Evolutionary conservation across 169 alveolate species (phyloP).

Genomic region (Cryptosporidium sp.): DNA sequence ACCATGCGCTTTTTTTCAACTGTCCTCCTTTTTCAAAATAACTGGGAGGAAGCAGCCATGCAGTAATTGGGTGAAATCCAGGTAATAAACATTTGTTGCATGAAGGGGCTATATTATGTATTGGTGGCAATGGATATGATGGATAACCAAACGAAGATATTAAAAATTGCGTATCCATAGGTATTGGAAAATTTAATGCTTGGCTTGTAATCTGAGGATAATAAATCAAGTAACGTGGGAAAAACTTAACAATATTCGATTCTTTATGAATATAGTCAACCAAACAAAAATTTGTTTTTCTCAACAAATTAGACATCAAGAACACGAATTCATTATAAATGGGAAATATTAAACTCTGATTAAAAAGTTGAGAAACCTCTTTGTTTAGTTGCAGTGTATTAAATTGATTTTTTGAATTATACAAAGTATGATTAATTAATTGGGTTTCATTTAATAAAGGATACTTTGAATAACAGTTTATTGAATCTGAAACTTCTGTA

Average conservation of each 20-base stretch:
- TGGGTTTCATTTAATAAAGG: not conserved
- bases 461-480: not conserved
- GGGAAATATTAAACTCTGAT: conserved; percentile 9
- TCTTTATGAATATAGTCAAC: not conserved
- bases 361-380: not conserved
- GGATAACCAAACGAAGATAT: not conserved
- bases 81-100: conserved; percentile 60
- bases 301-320: not conserved
- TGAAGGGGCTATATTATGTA: conserved; percentile 19
- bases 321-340: conserved; percentile 39
- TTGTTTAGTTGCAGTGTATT: conserved; percentile 8
- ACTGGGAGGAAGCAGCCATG: conserved; percentile 69
- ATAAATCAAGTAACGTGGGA: conserved; percentile 22
- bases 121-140: not conserved
- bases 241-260: not conserved
- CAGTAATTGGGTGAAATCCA: conserved; percentile 66
- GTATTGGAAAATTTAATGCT: not conserved
- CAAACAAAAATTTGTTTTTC: not conserved
- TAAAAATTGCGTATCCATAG: not conserved
- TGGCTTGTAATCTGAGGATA: not conserved
- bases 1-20: conserved; percentile 20
- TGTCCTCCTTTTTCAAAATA: conserved; percentile 59
- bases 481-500: conserved; percentile 3
- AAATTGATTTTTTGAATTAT: conserved; percentile 2
- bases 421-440: not conserved